Evolutionary conservation across 2,329 filamentous ascomycete species (phyloP).

Genomic region (Rhexocercosporidium sp.): DNA sequence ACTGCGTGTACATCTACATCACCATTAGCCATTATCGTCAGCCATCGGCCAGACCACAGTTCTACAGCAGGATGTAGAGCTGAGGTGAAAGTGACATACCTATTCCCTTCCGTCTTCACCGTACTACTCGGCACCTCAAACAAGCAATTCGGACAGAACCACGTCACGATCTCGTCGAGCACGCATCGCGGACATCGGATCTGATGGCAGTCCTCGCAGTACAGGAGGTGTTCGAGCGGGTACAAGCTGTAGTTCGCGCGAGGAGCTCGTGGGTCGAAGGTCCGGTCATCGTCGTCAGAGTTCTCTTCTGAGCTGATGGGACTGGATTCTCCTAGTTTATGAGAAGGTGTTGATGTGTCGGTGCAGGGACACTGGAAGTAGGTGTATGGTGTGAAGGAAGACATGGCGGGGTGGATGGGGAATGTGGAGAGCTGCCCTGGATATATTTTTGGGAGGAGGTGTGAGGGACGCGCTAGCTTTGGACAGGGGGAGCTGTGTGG

Average conservation of each 20-base stretch:
- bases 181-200: slow-evolving; percentile 94
- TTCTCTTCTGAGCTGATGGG: slow-evolving; percentile 42
- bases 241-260: slow-evolving; percentile 92
- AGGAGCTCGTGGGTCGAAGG: slow-evolving; percentile 84
- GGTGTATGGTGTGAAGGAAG: slow-evolving; percentile 63
- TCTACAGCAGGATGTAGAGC: not conserved
- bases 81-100: slow-evolving; percentile 56
- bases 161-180: slow-evolving; percentile 90
- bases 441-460: slow-evolving; percentile 14
- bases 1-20: slow-evolving; percentile 80
- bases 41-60: not conserved
- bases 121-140: slow-evolving; percentile 96
- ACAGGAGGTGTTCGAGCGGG: slow-evolving; percentile 90
- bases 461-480: slow-evolving; percentile 24
- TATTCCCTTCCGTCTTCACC: slow-evolving; percentile 89
- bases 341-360: slow-evolving; percentile 46
- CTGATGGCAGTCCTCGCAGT: slow-evolving; percentile 97
- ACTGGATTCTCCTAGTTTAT: slow-evolving; percentile 43
- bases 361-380: slow-evolving; percentile 72
- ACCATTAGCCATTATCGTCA: too few species aligned
- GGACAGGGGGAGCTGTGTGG: not conserved
- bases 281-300: slow-evolving; percentile 72
- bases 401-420: slow-evolving; percentile 46
- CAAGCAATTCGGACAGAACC: slow-evolving; percentile 92
- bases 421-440: slow-evolving; percentile 3